Base-by-base conservation (phyloP, 176 grass and related monocot species). In the Chloris gayana region DNA sequence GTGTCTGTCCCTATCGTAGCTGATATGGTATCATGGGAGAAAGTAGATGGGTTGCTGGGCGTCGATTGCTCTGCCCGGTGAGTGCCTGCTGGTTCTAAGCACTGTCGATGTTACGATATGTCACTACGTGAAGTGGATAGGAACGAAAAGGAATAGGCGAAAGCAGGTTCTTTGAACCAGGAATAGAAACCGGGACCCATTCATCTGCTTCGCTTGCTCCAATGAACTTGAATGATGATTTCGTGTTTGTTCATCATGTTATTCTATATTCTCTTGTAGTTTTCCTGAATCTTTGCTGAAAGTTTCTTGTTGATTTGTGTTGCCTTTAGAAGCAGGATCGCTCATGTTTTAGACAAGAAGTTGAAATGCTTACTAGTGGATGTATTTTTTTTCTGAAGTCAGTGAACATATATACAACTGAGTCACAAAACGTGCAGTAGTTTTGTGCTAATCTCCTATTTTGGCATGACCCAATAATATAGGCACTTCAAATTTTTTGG, bases 91-190 rank as follows among this genome's bases (percentile, higher is more conserved):
- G 47, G 30, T 39, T 46, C 50, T 75, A 39, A 38, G 50, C 70
- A 38, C 32, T 77, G 74, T 68, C 61, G n/a, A 25, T 84, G 75
- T 61, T 57, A 50, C 39, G 18, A 60, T 67, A 47, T 68, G 39
- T 39, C 37, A 19, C 11, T 34, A 22, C 45, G n/a, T 32, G 15
- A 83, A 74, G 14, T 51, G 44, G 70, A 53, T 78, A 62, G 67
- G 45, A 64, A 33, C 57, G 7, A 56, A 79, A 74, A 24, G 33
- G 42, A 29, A 3, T 17, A 7, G 21, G 34, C 9, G n/a, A 12
- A 54, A 17, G 39, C 32, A 76, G 49, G 10, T 26, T 78, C 39
- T 50, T 47, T 61, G 37, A 38, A 47, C 27, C 32, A 29, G 14
- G 25, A 26, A 56, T 21, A 64, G 17, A 53, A 64, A 63, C 71